phyloP scores from a whole-genome alignment of 805 yeast species.

The Candida quercuum region DNA sequence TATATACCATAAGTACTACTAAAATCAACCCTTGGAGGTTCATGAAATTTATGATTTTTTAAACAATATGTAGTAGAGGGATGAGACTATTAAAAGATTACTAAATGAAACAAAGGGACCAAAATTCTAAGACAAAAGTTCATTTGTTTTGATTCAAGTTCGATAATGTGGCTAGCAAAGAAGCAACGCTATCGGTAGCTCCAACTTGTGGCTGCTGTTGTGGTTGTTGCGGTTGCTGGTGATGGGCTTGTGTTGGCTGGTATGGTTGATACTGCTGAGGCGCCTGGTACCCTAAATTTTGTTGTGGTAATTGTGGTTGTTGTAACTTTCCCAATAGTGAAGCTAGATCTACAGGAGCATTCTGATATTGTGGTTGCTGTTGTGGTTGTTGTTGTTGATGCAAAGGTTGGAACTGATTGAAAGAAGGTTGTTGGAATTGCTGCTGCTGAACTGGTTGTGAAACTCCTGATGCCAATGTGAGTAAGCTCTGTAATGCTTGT shows the following conservation, averaged over 20 bases:
- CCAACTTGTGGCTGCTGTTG: constrained; percentile 16
- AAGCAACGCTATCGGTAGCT: constrained; percentile 29
- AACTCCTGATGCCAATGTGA: constrained; percentile 6
- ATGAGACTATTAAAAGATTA: too few relatives aligned
- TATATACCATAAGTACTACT: constrained; percentile 25
- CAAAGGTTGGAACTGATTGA: constrained; percentile 6
- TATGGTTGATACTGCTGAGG: too few relatives aligned
- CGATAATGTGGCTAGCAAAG: constrained; percentile 32
- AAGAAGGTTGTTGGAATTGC: constrained; percentile 7
- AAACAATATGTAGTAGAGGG: too few relatives aligned
- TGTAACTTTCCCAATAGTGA: constrained; percentile 3
- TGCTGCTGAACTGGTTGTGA: constrained; percentile 8
- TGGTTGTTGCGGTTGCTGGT: constrained; percentile 3
- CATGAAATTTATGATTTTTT: too few relatives aligned
- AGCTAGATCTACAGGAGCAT: not conserved
- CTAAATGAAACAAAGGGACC: too few relatives aligned
- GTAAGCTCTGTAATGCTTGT: constrained; percentile 8
- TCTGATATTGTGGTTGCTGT: constrained; percentile 5
- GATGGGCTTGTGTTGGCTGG: constrained; percentile 3
- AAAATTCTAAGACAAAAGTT: too few relatives aligned
- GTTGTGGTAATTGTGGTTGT: constrained; percentile 10
- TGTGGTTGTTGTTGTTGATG: constrained; percentile 10
- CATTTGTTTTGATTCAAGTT: constrained; percentile 16
- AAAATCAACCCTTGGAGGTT: too few relatives aligned
- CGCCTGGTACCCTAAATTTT: constrained; percentile 2